Evolutionary conservation across 2,329 filamentous ascomycete genomes (phyloP).

Genomic region (Lachnellula hyalina): DNA sequence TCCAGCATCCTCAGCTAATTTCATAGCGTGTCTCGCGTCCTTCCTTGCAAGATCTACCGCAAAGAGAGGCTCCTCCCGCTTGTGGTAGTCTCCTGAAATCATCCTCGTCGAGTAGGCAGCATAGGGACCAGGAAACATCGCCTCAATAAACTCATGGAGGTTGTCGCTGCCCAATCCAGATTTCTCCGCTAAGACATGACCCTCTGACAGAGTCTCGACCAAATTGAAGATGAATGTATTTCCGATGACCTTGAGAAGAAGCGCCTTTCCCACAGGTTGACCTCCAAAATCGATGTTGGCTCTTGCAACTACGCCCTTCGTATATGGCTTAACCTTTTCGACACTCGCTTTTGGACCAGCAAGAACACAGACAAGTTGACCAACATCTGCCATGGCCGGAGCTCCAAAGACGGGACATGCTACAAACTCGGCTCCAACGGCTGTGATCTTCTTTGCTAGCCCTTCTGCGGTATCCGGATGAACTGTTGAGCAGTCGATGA

Average conservation of each 20-base stretch:
- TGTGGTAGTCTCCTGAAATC: constrained; percentile 69
- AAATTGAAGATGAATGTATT: constrained; percentile 81
- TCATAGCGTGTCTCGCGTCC: constrained; percentile 69
- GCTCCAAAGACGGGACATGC: constrained; percentile 68
- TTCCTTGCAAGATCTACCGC: constrained; percentile 77
- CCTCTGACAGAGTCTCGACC: constrained; percentile 69
- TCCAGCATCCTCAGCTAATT: constrained; percentile 58
- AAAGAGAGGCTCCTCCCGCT: constrained; percentile 74
- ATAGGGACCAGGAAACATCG: constrained; percentile 72
- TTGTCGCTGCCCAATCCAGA: constrained; percentile 65
- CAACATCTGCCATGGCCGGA: constrained; percentile 64
- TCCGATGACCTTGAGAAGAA: constrained; percentile 72
- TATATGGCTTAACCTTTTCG: constrained; percentile 62
- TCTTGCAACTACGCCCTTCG: constrained; percentile 65
- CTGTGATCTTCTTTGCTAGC: constrained; percentile 52
- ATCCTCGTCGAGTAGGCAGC: constrained; percentile 70
- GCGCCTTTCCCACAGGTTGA: constrained; percentile 60
- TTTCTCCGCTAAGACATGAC: constrained; percentile 74
- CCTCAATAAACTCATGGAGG: constrained; percentile 65
- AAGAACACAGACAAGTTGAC: constrained; percentile 66
- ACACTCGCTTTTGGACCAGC: constrained; percentile 59
- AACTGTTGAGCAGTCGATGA: constrained; percentile 84
- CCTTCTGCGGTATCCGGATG: constrained; percentile 74
- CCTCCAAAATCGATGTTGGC: constrained; percentile 65
- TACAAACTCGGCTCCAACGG: constrained; percentile 66